Evolutionary conservation across 2,329 filamentous ascomycete species (phyloP), one percentile per base, ranked within the genome.

Genomic region (Aspergillus oerlinghausenensis): DNA sequence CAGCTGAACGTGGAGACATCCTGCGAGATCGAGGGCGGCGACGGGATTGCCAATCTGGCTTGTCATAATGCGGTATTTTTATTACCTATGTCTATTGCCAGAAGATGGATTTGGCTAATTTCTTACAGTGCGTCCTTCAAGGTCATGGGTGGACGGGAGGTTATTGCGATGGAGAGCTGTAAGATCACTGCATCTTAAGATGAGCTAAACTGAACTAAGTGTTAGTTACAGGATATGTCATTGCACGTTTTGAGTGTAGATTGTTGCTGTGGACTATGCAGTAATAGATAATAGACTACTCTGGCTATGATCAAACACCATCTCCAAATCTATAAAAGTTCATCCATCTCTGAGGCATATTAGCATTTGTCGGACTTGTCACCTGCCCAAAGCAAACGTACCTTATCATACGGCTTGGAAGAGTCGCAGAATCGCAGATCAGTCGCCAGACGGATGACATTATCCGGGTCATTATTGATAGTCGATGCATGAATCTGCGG

Each of bases 401-500:
- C 70, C 64, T 70, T 78, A 59, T 84, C 82, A 72, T 79, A 83
- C 1, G 76, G 77, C 55, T 75, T 76, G 6, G 77, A 78, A 4
- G 76, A 74, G 59, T 84, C 75, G 7, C 83, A 81, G 62, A 84
- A 84, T 1, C 82, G 75, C 51, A 85, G 62, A 63, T 84, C 82
- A 2, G 82, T 84, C 0, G 79, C 82, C 0, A 84, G 74, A 1
- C 82, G 75, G 50, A 84, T 84, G 0, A 79, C 67, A 54, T 80
- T 79, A 5, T 79, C 70, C 0, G 76, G 74, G 47, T 84, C 80
- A 49, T 80, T 73, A 52, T 84, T 85, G 55, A 83, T 73, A 0
- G 80, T 82, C 1, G 81, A 84, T 0, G 82, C 81, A 64, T 84
- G 82, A 19, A 84, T 84, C 80, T 82, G 54, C 23, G 32, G 43